phyloP scores from a whole-genome alignment of 805 yeast species.

The Candida hungchunana region DNA sequence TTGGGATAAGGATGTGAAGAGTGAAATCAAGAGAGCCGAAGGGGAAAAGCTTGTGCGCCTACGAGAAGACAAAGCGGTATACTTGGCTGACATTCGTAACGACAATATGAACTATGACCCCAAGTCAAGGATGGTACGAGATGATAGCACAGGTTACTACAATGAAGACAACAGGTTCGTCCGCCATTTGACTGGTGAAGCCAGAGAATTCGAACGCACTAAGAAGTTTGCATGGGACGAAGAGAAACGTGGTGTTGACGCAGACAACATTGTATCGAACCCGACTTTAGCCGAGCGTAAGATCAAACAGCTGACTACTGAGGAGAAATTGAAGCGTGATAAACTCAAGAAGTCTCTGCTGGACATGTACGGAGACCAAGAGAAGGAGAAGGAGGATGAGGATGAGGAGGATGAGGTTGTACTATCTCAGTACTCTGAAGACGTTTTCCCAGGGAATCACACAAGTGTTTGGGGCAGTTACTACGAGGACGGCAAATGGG shows the following conservation, averaged over 20 bases:
- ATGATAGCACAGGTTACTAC: constrained; percentile 30
- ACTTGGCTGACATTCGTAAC: constrained; percentile 46
- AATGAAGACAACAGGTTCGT: constrained; percentile 46
- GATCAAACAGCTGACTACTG: constrained; percentile 31
- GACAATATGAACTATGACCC: constrained; percentile 50
- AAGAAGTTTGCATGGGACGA: constrained; percentile 48
- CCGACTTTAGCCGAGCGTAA: constrained; percentile 43
- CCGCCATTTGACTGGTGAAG: constrained; percentile 53
- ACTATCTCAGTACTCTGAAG: constrained; percentile 33
- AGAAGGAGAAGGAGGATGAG: constrained; percentile 9
- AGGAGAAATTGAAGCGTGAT: constrained; percentile 27
- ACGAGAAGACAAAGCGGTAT: constrained; percentile 72
- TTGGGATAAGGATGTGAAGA: constrained; percentile 17
- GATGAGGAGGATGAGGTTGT: constrained; percentile 15
- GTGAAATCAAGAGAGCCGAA: constrained; percentile 29
- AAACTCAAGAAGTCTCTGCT: constrained; percentile 26
- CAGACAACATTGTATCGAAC: constrained; percentile 33
- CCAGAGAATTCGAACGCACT: constrained; percentile 44
- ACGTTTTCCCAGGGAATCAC: constrained; percentile 35
- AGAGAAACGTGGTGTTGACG: constrained; percentile 27
- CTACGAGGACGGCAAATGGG: constrained; percentile 40
- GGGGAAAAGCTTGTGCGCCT: constrained; percentile 51
- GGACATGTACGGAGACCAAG: constrained; percentile 11
- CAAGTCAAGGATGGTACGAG: constrained; percentile 40
- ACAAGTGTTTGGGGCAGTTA: constrained; percentile 42